phyloP scores from a whole-genome alignment of 495 filamentous ascomycete genomes.

The Xylaria cubensis region DNA sequence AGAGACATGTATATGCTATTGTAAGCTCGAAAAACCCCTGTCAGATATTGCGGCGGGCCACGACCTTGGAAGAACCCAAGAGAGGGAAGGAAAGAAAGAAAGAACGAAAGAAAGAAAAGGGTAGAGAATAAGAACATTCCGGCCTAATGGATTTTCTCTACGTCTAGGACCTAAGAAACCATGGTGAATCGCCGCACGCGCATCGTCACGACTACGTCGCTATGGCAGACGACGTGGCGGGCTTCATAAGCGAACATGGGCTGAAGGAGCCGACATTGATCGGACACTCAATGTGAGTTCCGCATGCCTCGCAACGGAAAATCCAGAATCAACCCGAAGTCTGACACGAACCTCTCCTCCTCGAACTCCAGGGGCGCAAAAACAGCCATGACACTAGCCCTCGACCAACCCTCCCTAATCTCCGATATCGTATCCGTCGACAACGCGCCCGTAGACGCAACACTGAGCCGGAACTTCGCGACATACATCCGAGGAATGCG shows the following conservation, averaged over 20 bases:
- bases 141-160: conserved; percentile 24
- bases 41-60: not conserved
- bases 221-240: conserved; percentile 86
- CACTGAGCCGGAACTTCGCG: conserved; percentile 73
- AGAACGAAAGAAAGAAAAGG: not conserved
- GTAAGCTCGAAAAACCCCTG: conserved; percentile 54
- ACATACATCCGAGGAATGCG: conserved; percentile 88
- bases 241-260: conserved; percentile 78
- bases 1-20: conserved; percentile 81
- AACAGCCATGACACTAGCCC: conserved; percentile 86
- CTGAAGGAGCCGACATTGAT: conserved; percentile 77
- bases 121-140: not conserved
- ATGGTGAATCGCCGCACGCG: conserved; percentile 87
- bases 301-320: not conserved
- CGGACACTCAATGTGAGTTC: conserved; percentile 88
- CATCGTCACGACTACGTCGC: conserved; percentile 78
- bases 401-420: conserved; percentile 69
- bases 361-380: conserved; percentile 80
- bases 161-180: conserved; percentile 88
- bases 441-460: conserved; percentile 87
- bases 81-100: not conserved
- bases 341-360: conserved; percentile 15
- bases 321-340: not conserved
- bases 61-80: not conserved
- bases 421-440: conserved; percentile 81